A percentile compares a stretch with the other conserved stretches of the same genome.
Conservation (phyloP, 2,329 filamentous ascomycete species). For the Aspergillus fischeri region DNA sequence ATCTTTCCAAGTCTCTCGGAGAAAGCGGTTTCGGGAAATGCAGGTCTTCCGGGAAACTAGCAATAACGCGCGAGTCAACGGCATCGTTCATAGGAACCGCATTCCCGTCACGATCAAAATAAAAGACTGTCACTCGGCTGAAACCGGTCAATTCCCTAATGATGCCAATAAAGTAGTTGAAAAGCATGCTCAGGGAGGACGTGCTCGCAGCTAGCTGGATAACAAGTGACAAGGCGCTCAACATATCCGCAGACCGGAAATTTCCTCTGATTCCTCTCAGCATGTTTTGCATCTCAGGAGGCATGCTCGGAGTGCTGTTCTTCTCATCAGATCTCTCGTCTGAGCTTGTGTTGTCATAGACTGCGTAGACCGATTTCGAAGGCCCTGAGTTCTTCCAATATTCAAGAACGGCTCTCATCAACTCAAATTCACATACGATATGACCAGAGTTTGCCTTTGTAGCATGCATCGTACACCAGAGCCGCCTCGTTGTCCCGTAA, state of each 20-base stretch:
- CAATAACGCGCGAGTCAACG: slow-evolving; percentile 74
- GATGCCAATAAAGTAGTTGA: slow-evolving; percentile 79
- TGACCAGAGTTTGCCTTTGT: slow-evolving; percentile 64
- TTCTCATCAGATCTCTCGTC: slow-evolving; percentile 70
- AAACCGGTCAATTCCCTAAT: slow-evolving; percentile 88
- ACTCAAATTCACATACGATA: slow-evolving; percentile 82
- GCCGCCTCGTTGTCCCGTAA: slow-evolving; percentile 55
- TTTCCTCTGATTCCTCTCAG: slow-evolving; percentile 72
- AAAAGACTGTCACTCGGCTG: slow-evolving; percentile 88
- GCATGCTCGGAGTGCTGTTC: slow-evolving; percentile 69
- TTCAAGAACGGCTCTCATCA: slow-evolving; percentile 71
- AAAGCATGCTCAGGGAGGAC: slow-evolving; percentile 64
- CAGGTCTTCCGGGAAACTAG: slow-evolving; percentile 79
- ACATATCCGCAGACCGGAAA: slow-evolving; percentile 84
- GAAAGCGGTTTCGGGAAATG: slow-evolving; percentile 84
- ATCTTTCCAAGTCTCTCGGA: slow-evolving; percentile 80
- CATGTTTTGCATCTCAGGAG: slow-evolving; percentile 70
- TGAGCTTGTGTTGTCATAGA: slow-evolving; percentile 66
- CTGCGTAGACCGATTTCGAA: slow-evolving; percentile 14
- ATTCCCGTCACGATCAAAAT: slow-evolving; percentile 79
- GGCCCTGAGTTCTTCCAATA: slow-evolving; percentile 19
- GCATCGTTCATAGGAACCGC: slow-evolving; percentile 87
- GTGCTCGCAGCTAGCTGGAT: slow-evolving; percentile 72
- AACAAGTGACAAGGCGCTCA: slow-evolving; percentile 88
- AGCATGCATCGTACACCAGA: slow-evolving; percentile 86